A percentile compares a stretch with the other conserved stretches of the same genome.
Conservation (phyloP, 768 basidiomycete genomes). For the Leccinum variicolor region DNA sequence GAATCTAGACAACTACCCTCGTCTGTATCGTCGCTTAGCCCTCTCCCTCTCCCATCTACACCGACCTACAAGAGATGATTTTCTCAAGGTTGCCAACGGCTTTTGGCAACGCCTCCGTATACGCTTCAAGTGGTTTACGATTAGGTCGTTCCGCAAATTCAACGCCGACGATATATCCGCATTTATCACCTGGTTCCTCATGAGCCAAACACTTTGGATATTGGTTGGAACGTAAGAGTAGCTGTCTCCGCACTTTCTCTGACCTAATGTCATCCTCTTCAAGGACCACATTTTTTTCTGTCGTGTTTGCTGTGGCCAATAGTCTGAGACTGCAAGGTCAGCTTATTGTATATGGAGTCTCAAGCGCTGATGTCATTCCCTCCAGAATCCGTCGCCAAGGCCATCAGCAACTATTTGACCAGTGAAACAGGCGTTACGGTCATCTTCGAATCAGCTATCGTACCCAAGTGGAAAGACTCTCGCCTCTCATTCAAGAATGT, state of each 20-base stretch:
- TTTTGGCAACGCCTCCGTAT: constrained; percentile 89
- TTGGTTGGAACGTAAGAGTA: constrained; percentile 64
- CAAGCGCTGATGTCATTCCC: constrained; percentile 5
- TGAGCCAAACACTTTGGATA: constrained; percentile 96
- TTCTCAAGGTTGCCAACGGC: constrained; percentile 80
- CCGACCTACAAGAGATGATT: constrained; percentile 84
- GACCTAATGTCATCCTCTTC: constrained; percentile 1
- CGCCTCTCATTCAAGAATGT: constrained; percentile 97
- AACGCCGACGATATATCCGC: constrained; percentile 97
- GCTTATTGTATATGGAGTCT: constrained; percentile 8
- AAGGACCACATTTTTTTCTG: constrained; percentile 94
- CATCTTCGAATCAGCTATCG: constrained; percentile 96
- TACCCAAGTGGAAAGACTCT: constrained; percentile 96
- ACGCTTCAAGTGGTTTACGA: constrained; percentile 97
- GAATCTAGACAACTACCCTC: constrained; percentile 67
- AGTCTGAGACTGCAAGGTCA: constrained; percentile 81
- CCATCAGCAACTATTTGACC: constrained; percentile 91
- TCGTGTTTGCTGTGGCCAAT: constrained; percentile 85
- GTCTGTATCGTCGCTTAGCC: constrained; percentile 78
- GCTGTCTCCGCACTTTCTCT: not conserved
- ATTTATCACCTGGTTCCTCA: constrained; percentile 92
- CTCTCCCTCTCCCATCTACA: constrained; percentile 72
- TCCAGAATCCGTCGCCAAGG: constrained; percentile 78
- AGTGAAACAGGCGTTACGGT: constrained; percentile 90
- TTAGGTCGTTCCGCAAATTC: constrained; percentile 90